Evolutionary conservation across 2,329 filamentous ascomycete species (phyloP).

Genomic region (Stachybotrys chartarum): DNA sequence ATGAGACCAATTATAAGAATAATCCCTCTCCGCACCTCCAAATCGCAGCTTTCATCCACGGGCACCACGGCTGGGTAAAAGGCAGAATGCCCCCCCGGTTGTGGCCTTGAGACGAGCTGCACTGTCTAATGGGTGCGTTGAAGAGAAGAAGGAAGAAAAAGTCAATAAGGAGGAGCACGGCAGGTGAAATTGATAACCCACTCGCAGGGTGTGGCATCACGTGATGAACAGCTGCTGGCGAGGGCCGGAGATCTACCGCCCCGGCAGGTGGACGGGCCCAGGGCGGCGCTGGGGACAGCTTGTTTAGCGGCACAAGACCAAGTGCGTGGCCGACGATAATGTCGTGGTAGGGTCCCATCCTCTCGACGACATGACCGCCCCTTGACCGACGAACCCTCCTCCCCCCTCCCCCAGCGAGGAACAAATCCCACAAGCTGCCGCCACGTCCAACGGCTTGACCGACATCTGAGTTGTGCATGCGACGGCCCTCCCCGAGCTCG

Average conservation of each 20-base stretch:
- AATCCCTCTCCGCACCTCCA: constrained; percentile 47
- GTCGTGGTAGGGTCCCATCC: constrained; percentile 3
- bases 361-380: constrained; percentile 16
- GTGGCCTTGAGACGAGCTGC: constrained; percentile 60
- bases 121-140: constrained; percentile 83
- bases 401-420: constrained; percentile 4
- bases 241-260: constrained; percentile 1
- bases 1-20: constrained; percentile 37
- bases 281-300: background rate
- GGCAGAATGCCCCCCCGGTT: constrained; percentile 62
- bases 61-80: constrained; percentile 39
- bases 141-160: constrained; percentile 27
- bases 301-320: background rate
- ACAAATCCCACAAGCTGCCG: background rate
- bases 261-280: background rate
- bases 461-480: constrained; percentile 7
- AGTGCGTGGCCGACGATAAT: background rate
- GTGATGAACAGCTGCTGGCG: constrained; percentile 3
- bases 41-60: constrained; percentile 59
- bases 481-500: constrained; percentile 6
- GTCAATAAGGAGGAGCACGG: background rate
- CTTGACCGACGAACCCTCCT: constrained; percentile 11
- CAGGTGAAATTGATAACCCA: background rate
- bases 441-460: background rate
- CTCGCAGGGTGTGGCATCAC: constrained; percentile 3